These are phyloP conservation scores for Vitis hybrid DNA, from an alignment of 177 flowering plant genomes.

Conservation along the genomic window DNA sequence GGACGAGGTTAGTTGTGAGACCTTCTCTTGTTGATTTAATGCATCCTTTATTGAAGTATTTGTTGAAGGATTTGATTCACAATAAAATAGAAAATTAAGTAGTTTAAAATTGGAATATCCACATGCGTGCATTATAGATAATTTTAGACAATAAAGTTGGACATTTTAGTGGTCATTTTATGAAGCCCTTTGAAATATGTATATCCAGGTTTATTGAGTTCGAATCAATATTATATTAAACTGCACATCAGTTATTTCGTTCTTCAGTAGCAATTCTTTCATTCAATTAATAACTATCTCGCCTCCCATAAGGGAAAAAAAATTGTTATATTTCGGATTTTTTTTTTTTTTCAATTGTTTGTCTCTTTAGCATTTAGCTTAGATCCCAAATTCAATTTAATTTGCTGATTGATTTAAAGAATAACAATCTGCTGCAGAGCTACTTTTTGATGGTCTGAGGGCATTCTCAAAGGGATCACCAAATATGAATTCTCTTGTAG, in stretches of 20 bases:
- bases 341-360: background rate
- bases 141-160: background rate
- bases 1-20: conserved; percentile 69
- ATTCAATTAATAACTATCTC: too few species aligned
- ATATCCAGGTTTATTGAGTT: too few species aligned
- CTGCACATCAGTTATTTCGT: too few species aligned
- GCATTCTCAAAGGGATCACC: conserved; percentile 86
- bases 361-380: background rate
- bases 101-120: too few species aligned
- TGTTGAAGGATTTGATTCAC: background rate
- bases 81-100: background rate
- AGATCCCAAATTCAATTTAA: background rate
- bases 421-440: conserved; percentile 39
- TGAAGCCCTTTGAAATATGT: too few species aligned
- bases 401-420: background rate
- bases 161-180: too few species aligned
- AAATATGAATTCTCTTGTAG: conserved; percentile 97
- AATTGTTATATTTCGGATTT: too few species aligned
- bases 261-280: too few species aligned
- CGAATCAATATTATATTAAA: too few species aligned
- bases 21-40: background rate
- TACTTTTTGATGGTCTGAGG: conserved; percentile 76
- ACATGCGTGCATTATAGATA: background rate
- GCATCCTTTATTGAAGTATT: background rate
- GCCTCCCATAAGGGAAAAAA: too few species aligned